phyloP scores from a whole-genome alignment of 805 yeast genomes.

The Metschnikowia drakensbergensis region DNA sequence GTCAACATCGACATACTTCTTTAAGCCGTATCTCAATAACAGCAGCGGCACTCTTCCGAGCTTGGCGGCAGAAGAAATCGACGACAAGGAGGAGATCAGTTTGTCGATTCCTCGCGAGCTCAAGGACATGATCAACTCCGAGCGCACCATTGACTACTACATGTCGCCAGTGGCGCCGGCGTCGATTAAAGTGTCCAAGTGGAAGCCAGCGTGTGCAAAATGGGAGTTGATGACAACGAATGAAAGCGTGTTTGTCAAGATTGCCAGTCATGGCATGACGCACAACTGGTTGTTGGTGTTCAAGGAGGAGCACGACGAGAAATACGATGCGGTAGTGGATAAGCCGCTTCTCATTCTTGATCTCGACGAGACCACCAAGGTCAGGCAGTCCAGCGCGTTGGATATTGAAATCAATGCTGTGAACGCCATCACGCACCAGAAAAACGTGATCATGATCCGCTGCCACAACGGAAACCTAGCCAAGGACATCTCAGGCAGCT shows the following conservation, averaged over 20 bases:
- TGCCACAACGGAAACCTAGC: constrained; percentile 28
- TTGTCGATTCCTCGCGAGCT: constrained; percentile 35
- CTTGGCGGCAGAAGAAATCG: constrained; percentile 3
- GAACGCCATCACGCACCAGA: constrained; percentile 31
- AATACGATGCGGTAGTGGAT: constrained; percentile 30
- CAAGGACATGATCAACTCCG: constrained; percentile 37
- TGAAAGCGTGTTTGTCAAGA: constrained; percentile 35
- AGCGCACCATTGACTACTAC: constrained; percentile 35
- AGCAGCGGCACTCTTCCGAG: constrained; percentile 4
- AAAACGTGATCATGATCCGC: constrained; percentile 30
- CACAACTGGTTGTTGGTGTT: constrained; percentile 39
- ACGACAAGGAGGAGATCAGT: constrained; percentile 15
- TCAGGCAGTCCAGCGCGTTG: constrained; percentile 35
- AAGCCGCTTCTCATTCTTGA: constrained; percentile 35
- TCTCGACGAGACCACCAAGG: constrained; percentile 22
- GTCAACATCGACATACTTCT: constrained; percentile 39
- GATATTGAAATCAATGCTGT: constrained; percentile 35
- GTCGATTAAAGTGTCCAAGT: constrained; percentile 38
- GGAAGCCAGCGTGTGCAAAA: constrained; percentile 41
- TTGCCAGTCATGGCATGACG: constrained; percentile 34
- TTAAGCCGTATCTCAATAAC: constrained; percentile 26
- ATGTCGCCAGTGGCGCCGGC: constrained; percentile 33
- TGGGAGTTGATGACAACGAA: constrained; percentile 43
- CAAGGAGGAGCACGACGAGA: constrained; percentile 36
- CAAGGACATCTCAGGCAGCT: constrained; percentile 23